phyloP scores from a whole-genome alignment of 73 alveolate species.

The Paramecium bursaria region DNA sequence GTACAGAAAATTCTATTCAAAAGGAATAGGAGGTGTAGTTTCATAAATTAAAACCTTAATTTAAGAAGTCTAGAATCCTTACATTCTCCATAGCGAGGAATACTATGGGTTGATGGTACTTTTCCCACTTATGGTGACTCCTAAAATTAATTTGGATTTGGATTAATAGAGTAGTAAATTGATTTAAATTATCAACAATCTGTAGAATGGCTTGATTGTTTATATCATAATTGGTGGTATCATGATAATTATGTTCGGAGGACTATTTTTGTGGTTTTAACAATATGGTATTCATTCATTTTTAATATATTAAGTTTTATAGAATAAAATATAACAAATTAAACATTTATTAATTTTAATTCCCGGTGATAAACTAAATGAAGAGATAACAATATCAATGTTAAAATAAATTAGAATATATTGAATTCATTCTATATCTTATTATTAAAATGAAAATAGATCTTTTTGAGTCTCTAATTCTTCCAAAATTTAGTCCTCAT shows the following conservation, averaged over 20 bases:
- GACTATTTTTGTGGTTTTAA: not conserved
- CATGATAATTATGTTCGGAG: not conserved
- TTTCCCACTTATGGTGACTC: conserved; percentile 26
- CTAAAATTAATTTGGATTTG: not conserved
- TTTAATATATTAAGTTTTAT: not conserved
- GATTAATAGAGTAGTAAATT: not conserved
- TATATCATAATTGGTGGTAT: conserved; percentile 32
- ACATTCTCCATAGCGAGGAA: conserved; percentile 1
- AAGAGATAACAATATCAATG: conserved; percentile 33
- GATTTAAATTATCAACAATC: not conserved
- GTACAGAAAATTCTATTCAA: not conserved
- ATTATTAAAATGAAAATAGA: no score
- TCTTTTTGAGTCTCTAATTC: no score
- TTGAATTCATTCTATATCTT: not conserved
- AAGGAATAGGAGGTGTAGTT: conserved; percentile 32
- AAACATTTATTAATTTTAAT: conserved; percentile 37
- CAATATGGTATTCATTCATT: not conserved
- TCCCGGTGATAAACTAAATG: conserved; percentile 44
- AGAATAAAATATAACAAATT: conserved; percentile 1
- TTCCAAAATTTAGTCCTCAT: no score
- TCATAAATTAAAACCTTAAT: not conserved
- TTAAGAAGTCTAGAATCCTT: not conserved
- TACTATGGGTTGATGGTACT: not conserved
- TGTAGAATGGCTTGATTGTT: conserved; percentile 1
- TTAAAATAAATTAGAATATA: conserved; percentile 21